These are phyloP conservation scores for Fonsecaea pedrosoi DNA, from an alignment of 2,329 filamentous ascomycete species.

Conservation along the genomic window DNA sequence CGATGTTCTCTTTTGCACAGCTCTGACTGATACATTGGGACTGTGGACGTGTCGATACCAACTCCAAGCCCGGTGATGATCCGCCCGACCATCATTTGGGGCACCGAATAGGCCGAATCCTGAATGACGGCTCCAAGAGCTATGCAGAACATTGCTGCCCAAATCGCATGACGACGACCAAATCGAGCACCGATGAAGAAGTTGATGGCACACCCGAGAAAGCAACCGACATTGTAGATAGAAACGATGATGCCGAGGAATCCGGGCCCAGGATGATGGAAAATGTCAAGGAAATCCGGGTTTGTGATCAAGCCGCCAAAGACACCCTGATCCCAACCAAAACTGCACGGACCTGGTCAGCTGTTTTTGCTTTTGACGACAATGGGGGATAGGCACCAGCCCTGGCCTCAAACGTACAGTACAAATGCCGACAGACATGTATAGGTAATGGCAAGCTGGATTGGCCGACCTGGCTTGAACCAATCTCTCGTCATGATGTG, in stretches of 20 bases:
- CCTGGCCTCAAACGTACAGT: slow-evolving; percentile 13
- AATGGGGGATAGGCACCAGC: neutral
- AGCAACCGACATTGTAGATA: slow-evolving; percentile 37
- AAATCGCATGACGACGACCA: slow-evolving; percentile 45
- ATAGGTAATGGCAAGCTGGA: slow-evolving; percentile 48
- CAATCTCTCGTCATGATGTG: slow-evolving; percentile 18
- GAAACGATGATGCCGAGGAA: slow-evolving; percentile 38
- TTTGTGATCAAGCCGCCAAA: slow-evolving; percentile 45
- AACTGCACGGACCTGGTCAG: slow-evolving; percentile 6
- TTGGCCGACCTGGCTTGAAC: slow-evolving; percentile 20
- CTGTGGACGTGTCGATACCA: slow-evolving; percentile 52
- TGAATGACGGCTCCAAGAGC: slow-evolving; percentile 47
- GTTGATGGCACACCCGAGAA: slow-evolving; percentile 44
- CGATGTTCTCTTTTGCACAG: slow-evolving; percentile 53
- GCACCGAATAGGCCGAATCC: slow-evolving; percentile 43
- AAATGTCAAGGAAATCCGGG: slow-evolving; percentile 42
- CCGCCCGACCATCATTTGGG: slow-evolving; percentile 52
- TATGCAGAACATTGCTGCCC: slow-evolving; percentile 46
- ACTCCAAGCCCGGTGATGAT: slow-evolving; percentile 60
- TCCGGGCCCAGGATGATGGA: slow-evolving; percentile 24
- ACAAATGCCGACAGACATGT: slow-evolving; percentile 41
- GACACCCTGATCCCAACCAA: slow-evolving; percentile 49
- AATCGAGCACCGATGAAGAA: slow-evolving; percentile 45
- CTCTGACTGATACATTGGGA: slow-evolving; percentile 48
- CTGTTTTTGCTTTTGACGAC: neutral